Evolutionary conservation across 106 monocot species (phyloP).

Genomic region (Allium sativum): DNA sequence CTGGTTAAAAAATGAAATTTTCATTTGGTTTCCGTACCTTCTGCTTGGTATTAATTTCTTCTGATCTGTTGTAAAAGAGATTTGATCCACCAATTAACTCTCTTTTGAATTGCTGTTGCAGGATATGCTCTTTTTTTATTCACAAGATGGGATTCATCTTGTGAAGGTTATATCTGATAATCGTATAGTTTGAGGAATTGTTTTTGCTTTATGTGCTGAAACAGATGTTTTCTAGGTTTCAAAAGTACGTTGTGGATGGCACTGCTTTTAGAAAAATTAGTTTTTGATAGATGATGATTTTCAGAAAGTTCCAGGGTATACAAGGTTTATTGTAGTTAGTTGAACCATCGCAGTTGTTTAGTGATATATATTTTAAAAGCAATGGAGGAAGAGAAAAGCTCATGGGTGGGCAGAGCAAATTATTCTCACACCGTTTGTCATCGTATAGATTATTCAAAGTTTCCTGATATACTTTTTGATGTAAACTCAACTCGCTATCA

Average conservation of each 20-base stretch:
- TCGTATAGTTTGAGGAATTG: background rate
- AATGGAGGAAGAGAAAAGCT: conserved; percentile 34
- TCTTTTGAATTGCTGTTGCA: background rate
- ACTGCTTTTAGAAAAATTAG: background rate
- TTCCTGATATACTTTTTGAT: conserved; percentile 16
- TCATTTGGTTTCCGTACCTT: background rate
- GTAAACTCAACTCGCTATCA: background rate
- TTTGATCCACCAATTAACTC: background rate
- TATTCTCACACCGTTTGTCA: conserved; percentile 52
- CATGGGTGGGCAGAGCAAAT: conserved; percentile 50
- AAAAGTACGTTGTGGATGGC: conserved; percentile 10
- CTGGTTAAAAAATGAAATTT: background rate
- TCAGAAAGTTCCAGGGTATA: background rate
- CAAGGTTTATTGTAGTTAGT: background rate
- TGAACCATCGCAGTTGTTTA: background rate
- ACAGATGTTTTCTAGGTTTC: background rate
- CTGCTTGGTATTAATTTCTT: background rate
- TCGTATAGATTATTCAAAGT: conserved; percentile 20
- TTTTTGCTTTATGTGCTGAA: conserved; percentile 4
- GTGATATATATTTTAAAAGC: background rate
- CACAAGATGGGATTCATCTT: conserved; percentile 1
- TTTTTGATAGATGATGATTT: background rate
- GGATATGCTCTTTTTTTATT: background rate
- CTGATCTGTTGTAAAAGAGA: background rate
- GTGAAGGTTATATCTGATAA: background rate